A percentile compares a stretch with the other conserved stretches of the same genome.
phyloP scores from a whole-genome alignment of 306 rosid species.

The Cicer arietinum region DNA sequence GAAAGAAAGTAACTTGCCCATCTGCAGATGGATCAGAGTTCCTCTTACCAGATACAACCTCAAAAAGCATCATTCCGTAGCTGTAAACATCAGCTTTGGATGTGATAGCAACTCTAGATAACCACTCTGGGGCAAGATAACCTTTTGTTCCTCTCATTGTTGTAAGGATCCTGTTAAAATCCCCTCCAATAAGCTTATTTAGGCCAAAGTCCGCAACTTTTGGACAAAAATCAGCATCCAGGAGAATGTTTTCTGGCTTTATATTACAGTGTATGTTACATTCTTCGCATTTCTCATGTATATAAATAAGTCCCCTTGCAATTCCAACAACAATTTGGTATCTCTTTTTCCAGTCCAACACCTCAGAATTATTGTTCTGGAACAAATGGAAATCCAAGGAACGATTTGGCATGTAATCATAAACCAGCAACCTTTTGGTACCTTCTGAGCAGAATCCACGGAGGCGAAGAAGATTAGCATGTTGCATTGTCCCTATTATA shows the following conservation, averaged over 20 bases:
- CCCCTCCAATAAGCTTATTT: conserved; percentile 59
- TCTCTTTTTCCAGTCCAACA: conserved; percentile 72
- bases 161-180: conserved; percentile 57
- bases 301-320: conserved; percentile 62
- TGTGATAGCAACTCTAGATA: conserved; percentile 53
- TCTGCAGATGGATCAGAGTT: conserved; percentile 50
- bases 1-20: conserved; percentile 43
- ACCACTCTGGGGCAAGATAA: conserved; percentile 75
- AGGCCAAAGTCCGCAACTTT: conserved; percentile 61
- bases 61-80: conserved; percentile 63
- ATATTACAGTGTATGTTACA: conserved; percentile 69
- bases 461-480: conserved; percentile 80
- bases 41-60: conserved; percentile 57
- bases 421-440: conserved; percentile 63
- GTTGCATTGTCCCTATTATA: conserved; percentile 79
- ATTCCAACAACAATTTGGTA: conserved; percentile 63
- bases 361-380: conserved; percentile 28
- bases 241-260: conserved; percentile 45
- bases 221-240: conserved; percentile 49
- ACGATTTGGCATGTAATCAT: conserved; percentile 81
- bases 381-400: conserved; percentile 72
- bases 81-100: conserved; percentile 59
- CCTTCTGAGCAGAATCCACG: conserved; percentile 84
- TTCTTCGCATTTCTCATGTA: conserved; percentile 62
- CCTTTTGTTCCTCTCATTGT: conserved; percentile 70